Evolutionary conservation across 169 alveolate species (phyloP), one percentile per base, ranked within the genome.

Genomic region (Cryptosporidium canis): DNA sequence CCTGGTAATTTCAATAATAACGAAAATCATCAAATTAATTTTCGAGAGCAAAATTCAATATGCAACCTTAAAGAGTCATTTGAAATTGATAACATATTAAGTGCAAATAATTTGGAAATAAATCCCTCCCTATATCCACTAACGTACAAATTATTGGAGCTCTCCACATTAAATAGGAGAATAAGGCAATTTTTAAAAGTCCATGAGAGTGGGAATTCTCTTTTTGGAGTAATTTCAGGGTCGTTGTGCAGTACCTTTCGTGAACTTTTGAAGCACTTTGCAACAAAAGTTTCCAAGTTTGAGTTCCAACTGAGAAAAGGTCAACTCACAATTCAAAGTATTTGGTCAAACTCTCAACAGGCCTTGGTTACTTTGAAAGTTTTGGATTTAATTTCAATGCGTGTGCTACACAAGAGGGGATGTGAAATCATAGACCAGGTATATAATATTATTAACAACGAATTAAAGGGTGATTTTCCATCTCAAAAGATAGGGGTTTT

Each of bases 271-370:
- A 77, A 77, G 24, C 87, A 77, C 24, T 77, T 77, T 39, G 44
- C 56, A 24, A 41, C 58, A 8, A 77, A 61, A 24, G 27, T 77
- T 44, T 7, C 58, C 14, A 55, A 63, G 45, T 44, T 77, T 41
- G 87, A 77, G 37, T 18, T 61, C 5, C n/a, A 27, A 9, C 27
- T 77, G 27, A 77, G 87, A 77, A 55, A 61, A 77, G 87, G 87
- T 5, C 58, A 56, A 9, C 47, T 77, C 33, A n/a, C 87, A 27
- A 21, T 77, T 33, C 87, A 77, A 41, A 58, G 37, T 58, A 7
- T 77, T 5, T 77, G 66, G 72, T 2, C 63, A n/a, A 55, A 77
- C 14, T 58, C 64, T 29, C 87, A 77, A 31, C 70, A 77, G n/a
- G 87, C 87, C 14, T 12, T 77, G 8, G 8, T 63, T 58, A 77